Conservation (phyloP, 129 eudicot species). For the Arctium lappa region DNA sequence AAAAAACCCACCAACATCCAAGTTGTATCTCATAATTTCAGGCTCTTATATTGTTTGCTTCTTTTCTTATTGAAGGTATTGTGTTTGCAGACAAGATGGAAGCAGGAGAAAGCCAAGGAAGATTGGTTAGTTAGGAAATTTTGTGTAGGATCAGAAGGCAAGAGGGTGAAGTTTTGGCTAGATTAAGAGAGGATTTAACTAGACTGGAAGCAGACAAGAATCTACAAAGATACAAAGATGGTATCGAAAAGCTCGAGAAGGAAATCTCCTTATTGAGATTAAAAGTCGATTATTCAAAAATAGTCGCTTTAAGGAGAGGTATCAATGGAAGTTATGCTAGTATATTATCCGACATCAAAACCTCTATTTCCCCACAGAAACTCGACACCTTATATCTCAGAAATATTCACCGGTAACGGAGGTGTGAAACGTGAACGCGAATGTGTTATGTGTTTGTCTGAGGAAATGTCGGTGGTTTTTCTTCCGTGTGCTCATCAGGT, state of each 20-base stretch:
- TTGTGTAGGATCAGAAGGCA: slow-evolving; percentile 58
- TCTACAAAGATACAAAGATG: slow-evolving; percentile 62
- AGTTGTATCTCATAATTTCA: no score
- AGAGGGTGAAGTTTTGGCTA: slow-evolving; percentile 55
- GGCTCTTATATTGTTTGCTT: neutral
- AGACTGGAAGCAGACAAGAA: slow-evolving; percentile 62
- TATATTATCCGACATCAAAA: slow-evolving; percentile 37
- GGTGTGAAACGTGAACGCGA: slow-evolving; percentile 89
- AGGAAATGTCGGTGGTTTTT: slow-evolving; percentile 91
- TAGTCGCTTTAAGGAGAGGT: slow-evolving; percentile 81
- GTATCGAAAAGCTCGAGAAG: slow-evolving; percentile 61
- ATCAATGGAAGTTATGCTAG: slow-evolving; percentile 67
- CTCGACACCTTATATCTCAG: slow-evolving; percentile 17
- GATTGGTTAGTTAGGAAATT: slow-evolving; percentile 52
- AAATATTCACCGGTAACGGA: slow-evolving; percentile 26
- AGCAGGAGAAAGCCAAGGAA: slow-evolving; percentile 59
- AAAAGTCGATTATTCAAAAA: slow-evolving; percentile 71
- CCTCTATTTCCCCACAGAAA: slow-evolving; percentile 23
- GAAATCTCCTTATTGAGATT: slow-evolving; percentile 69
- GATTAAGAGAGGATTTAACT: slow-evolving; percentile 56
- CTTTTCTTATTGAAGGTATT: slow-evolving; percentile 15
- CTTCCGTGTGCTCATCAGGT: slow-evolving; percentile 95
- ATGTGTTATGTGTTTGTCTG: slow-evolving; percentile 92
- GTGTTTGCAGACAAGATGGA: slow-evolving; percentile 63
- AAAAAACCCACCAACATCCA: no score